A percentile compares a stretch with the other conserved stretches of the same genome.
Evolutionary conservation across 768 basidiomycete genomes (phyloP).

Genomic region (Leccinellum rugosiceps): DNA sequence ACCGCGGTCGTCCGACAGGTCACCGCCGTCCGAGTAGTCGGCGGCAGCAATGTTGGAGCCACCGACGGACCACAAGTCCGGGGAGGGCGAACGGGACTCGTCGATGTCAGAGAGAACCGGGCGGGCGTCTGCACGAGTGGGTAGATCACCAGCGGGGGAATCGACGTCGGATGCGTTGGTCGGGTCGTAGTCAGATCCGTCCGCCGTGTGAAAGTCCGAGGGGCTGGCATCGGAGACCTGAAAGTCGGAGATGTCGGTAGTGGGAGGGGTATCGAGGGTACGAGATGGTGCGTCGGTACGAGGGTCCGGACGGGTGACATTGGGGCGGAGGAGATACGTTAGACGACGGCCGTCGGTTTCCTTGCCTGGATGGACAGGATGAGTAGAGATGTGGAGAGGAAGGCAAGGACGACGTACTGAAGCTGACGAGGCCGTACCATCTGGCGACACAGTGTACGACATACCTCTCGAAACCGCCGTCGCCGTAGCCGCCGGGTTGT

Average conservation of each 20-base stretch:
- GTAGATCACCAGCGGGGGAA: constrained; percentile 10
- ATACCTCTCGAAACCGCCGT: constrained; percentile 75
- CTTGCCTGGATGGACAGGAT: constrained; percentile 32
- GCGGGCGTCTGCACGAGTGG: constrained; percentile 2
- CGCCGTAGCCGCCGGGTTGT: constrained; percentile 16
- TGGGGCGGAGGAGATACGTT: constrained; percentile 80
- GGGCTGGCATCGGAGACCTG: constrained; percentile 45
- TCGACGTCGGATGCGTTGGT: constrained; percentile 27
- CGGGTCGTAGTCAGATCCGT: constrained; percentile 12
- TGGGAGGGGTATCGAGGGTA: constrained; percentile 67
- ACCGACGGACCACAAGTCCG: constrained; percentile 39
- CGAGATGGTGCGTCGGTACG: constrained; percentile 20
- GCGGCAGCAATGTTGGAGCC: constrained; percentile 34
- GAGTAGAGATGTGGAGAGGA: not conserved
- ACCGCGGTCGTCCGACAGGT: constrained; percentile 24
- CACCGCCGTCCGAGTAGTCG: constrained; percentile 29
- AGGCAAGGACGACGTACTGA: constrained; percentile 50
- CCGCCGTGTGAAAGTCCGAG: constrained; percentile 33
- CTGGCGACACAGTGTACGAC: constrained; percentile 81
- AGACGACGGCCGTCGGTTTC: constrained; percentile 54
- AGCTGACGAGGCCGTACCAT: constrained; percentile 77
- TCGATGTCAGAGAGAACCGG: constrained; percentile 24
- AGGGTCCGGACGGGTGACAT: constrained; percentile 59
- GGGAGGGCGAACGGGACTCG: constrained; percentile 27
- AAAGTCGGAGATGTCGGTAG: constrained; percentile 62